Conservation (phyloP, 805 yeast species). For the Schwanniomyces sp. region DNA sequence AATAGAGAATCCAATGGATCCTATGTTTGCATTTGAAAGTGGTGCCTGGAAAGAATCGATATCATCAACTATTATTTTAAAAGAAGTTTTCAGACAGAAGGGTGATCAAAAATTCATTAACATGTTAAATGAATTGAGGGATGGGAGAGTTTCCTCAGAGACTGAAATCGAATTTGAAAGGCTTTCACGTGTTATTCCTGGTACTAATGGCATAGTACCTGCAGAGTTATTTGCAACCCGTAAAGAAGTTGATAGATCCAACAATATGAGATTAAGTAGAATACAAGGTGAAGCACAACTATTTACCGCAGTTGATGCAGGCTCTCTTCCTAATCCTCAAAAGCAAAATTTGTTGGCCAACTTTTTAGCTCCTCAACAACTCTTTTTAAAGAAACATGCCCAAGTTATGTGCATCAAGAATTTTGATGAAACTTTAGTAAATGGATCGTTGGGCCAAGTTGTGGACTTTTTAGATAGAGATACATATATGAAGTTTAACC, state of each 20-base stretch:
- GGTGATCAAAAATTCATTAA: constrained; percentile 68
- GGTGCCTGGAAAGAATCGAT: constrained; percentile 61
- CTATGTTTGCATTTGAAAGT: constrained; percentile 65
- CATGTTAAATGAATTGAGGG: constrained; percentile 75
- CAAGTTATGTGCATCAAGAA: constrained; percentile 85
- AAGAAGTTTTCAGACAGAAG: constrained; percentile 73
- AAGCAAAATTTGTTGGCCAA: constrained; percentile 49
- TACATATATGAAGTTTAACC: constrained; percentile 29
- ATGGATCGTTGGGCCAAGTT: constrained; percentile 75
- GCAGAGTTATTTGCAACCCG: constrained; percentile 77
- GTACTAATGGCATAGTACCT: constrained; percentile 62
- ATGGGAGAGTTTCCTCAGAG: constrained; percentile 53
- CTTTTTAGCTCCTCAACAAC: constrained; percentile 59
- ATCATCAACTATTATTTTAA: constrained; percentile 54
- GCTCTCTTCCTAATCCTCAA: constrained; percentile 42
- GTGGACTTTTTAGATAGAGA: constrained; percentile 50
- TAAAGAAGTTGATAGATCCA: constrained; percentile 68
- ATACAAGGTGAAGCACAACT: constrained; percentile 45
- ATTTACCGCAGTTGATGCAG: constrained; percentile 58
- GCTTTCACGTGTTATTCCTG: constrained; percentile 50
- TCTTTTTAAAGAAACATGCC: constrained; percentile 65
- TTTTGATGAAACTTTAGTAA: constrained; percentile 68
- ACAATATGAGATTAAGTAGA: constrained; percentile 45
- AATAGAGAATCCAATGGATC: constrained; percentile 12
- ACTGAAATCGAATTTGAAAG: constrained; percentile 51